A percentile compares a stretch with the other conserved stretches of the same genome.
Evolutionary conservation across 495 filamentous ascomycete genomes (phyloP).

Genomic region (Daldinia grandis): DNA sequence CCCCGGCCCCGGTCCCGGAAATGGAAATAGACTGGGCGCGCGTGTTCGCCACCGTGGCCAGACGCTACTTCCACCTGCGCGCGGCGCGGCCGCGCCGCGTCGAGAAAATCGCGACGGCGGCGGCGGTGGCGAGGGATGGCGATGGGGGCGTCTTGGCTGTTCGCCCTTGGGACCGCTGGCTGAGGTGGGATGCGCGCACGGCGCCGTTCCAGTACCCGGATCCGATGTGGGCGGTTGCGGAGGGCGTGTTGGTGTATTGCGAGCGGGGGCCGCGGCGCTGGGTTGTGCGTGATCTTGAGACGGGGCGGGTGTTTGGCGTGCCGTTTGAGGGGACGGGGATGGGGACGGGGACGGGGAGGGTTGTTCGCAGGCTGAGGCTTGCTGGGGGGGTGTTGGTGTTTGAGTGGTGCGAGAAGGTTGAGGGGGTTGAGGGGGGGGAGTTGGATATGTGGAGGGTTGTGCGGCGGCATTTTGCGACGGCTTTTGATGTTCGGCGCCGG

Average conservation of each 20-base stretch:
- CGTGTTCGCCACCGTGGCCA: constrained; percentile 62
- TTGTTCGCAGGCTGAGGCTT: constrained; percentile 67
- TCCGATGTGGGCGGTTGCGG: constrained; percentile 64
- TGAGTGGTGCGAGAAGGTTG: constrained; percentile 69
- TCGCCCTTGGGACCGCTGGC: constrained; percentile 64
- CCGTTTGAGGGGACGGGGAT: too few relatives aligned
- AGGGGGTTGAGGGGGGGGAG: constrained; percentile 66
- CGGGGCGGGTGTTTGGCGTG: constrained; percentile 54
- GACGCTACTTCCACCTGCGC: constrained; percentile 65
- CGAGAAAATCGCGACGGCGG: constrained; percentile 53
- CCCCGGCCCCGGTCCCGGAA: too few relatives aligned
- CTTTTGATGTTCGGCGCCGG: constrained; percentile 60
- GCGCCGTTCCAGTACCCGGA: constrained; percentile 61
- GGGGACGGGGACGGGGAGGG: constrained; percentile 59
- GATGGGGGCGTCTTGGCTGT: constrained; percentile 50
- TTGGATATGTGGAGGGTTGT: too few relatives aligned
- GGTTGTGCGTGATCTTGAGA: constrained; percentile 63
- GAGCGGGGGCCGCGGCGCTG: constrained; percentile 44
- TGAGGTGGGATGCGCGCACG: constrained; percentile 55
- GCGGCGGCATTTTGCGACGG: constrained; percentile 73
- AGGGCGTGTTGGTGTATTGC: constrained; percentile 68
- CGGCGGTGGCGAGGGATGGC: constrained; percentile 17
- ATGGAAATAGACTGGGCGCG: constrained; percentile 57
- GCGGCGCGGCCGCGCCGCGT: constrained; percentile 58
- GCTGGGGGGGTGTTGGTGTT: constrained; percentile 64